Base-by-base conservation (phyloP, 129 eudicot species). In the Flaveria ramosissima region DNA sequence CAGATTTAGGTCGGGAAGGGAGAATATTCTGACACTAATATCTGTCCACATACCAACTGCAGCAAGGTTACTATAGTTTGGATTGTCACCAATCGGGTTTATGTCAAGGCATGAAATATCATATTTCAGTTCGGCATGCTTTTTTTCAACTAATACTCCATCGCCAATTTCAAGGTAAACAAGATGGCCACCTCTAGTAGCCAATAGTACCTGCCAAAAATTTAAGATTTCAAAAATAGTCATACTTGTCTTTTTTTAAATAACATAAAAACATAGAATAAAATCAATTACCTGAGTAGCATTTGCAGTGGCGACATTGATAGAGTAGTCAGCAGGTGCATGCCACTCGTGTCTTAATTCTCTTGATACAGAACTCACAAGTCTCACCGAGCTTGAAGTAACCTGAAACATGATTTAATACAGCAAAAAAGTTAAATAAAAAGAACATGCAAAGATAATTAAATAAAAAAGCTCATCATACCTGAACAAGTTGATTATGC, bases 1-100 rank as follows among this genome's bases (percentile, higher is more conserved):
- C 30, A 86, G 89, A 78, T 86, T 89, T 43, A 94, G 86, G 63
- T 89, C 99, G 2, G 99, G 97, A 60, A 94, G 99, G 17, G 97
- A 94, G 85, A 84, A 91, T 66, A 89, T 88, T 60, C 85, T 83
- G 55, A 94, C 97, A 76, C 96, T 91, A 41, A 94, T 94, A 78
- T 91, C 97, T 1, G 96, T 94, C 99, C 99, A 94, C 99, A 94
- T 91, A 74, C 99, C 99, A 84, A 94, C 99, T 6, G 96, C 99
- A 48, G 97, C 99, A 24, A 87, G 90, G 67, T 88, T 83, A 78
- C 99, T 91, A 17, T 77, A 84, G 41, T 85, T 94, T 70, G 90
- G 89, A 73, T 94, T 88, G 48, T 92, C 93, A 74, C 99, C 96
- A 68, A 94, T 89, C 3, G 99, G 96, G 67, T 94, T 94, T 69